These are phyloP conservation scores for Gonium pectorale DNA, from an alignment of 139 green algal genomes.

Conservation along the genomic window DNA sequence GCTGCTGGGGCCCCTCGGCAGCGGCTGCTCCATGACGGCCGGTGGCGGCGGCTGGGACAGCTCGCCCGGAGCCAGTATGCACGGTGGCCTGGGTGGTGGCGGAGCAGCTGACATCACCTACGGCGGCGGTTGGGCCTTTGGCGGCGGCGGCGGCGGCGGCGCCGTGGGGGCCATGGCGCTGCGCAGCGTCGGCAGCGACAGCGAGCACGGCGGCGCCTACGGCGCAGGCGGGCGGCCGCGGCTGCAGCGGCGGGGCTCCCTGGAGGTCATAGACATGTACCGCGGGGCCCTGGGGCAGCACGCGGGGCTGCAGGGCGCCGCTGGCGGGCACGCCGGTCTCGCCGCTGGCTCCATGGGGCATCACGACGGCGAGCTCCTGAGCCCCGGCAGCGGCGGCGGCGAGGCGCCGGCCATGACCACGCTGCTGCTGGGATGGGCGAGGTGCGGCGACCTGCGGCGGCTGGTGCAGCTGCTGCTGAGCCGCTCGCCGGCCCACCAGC, in stretches of 20 bases:
- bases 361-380: too few relatives aligned
- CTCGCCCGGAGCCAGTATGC: too few relatives aligned
- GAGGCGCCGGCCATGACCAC: not conserved
- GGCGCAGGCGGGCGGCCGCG: too few relatives aligned
- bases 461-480: slow-evolving; percentile 25
- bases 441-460: slow-evolving; percentile 39
- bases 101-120: too few relatives aligned
- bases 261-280: slow-evolving; percentile 43
- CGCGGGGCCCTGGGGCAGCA: not conserved
- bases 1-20: too few relatives aligned
- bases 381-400: not conserved
- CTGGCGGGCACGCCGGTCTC: not conserved
- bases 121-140: not conserved
- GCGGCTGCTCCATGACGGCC: too few relatives aligned
- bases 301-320: not conserved
- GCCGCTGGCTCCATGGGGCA: not conserved
- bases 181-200: not conserved
- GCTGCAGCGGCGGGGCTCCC: not conserved
- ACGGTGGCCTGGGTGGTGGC: too few relatives aligned
- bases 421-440: slow-evolving; percentile 37
- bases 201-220: not conserved
- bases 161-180: not conserved
- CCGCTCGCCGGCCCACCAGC: slow-evolving; percentile 6
- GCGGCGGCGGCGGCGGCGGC: too few relatives aligned
- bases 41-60: too few relatives aligned